Evolutionary conservation across 371 early-diverging fungal genomes (phyloP).

Genomic region (Rhizomucor pusillus): DNA sequence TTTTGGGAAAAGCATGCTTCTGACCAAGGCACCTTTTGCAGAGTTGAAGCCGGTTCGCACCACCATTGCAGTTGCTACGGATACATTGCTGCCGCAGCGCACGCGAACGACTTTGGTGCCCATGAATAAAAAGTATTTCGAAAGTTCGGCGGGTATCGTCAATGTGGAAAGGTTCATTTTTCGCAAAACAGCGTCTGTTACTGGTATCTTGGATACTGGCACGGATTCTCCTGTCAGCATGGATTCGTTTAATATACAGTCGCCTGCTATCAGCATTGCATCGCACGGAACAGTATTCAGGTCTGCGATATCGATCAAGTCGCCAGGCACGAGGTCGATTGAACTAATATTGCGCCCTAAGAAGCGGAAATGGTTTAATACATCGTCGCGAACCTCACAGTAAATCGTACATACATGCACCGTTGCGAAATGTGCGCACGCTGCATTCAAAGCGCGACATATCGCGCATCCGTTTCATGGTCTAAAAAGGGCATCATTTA

Average conservation of each 20-base stretch:
- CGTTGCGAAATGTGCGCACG: conserved; percentile 71
- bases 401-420: conserved; percentile 53
- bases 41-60: conserved; percentile 97
- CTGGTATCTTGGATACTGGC: conserved; percentile 77
- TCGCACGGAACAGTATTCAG: conserved; percentile 90
- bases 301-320: conserved; percentile 83
- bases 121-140: conserved; percentile 83
- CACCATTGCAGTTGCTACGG: conserved; percentile 76
- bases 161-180: conserved; percentile 71
- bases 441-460: conserved; percentile 86
- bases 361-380: not conserved
- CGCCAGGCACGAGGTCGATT: conserved; percentile 94
- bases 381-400: not conserved
- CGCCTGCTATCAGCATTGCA: conserved; percentile 91
- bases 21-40: conserved; percentile 92
- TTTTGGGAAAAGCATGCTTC: conserved; percentile 94
- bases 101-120: conserved; percentile 94
- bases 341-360: conserved; percentile 63
- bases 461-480: conserved; percentile 76
- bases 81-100: conserved; percentile 39
- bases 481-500: conserved; percentile 28
- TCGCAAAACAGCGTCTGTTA: conserved; percentile 66
- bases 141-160: conserved; percentile 67
- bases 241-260: conserved; percentile 97
- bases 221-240: conserved; percentile 96